Evolutionary conservation across 2,329 filamentous ascomycete genomes (phyloP).

Genomic region (Pseudogymnoascus sp.): DNA sequence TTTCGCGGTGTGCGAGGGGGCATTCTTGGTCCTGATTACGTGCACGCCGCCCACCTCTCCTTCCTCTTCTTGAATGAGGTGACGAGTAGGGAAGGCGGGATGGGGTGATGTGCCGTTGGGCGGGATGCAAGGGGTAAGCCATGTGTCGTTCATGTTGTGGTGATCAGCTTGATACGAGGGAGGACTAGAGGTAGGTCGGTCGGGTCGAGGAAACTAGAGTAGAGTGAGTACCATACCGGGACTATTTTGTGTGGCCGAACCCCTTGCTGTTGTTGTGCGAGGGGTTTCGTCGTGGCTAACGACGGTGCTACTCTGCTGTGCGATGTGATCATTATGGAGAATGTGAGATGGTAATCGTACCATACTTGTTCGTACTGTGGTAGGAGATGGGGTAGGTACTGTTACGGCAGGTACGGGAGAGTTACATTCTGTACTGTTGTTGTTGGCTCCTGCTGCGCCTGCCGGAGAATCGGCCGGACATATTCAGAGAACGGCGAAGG

Average conservation of each 20-base stretch:
- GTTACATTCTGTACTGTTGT: background rate
- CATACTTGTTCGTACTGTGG: too few relatives aligned
- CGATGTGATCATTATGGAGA: background rate
- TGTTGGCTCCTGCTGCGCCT: background rate
- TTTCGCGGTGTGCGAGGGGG: background rate
- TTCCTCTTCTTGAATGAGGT: background rate
- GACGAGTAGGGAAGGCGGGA: constrained; percentile 3
- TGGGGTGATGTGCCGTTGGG: background rate
- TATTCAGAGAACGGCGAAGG: background rate
- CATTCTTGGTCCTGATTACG: background rate
- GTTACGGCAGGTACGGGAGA: background rate
- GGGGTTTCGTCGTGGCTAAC: background rate
- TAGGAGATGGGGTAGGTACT: too few relatives aligned
- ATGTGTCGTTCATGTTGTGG: constrained; percentile 6
- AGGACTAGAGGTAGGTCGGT: background rate
- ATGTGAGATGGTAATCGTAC: too few relatives aligned
- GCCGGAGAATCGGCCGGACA: constrained; percentile 2
- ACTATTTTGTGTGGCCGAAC: background rate
- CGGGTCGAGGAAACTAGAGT: background rate
- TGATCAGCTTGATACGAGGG: background rate
- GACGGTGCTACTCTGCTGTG: background rate
- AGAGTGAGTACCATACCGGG: background rate
- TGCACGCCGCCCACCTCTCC: background rate
- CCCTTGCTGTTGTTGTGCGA: background rate
- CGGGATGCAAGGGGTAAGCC: background rate